Base-by-base conservation (phyloP, 495 filamentous ascomycete species). In the Penicillium pancosmium region DNA sequence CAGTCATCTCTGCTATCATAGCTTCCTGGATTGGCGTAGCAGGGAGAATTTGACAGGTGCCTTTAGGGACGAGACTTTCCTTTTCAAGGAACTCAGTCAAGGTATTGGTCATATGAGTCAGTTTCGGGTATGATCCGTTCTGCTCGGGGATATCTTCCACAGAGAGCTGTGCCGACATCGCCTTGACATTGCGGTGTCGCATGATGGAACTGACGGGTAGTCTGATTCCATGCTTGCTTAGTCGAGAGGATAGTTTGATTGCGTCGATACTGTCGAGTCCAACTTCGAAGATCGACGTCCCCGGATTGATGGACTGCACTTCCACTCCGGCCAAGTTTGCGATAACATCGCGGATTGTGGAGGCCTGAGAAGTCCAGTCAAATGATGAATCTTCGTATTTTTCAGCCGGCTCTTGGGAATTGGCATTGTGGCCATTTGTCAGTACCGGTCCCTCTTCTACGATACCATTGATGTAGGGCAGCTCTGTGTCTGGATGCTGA, bases 261-360 rank as follows among this genome's bases (percentile, higher is more conserved):
- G 91, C 89, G 65, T 89, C 89, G 64, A 97, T 93, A 16, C 93
- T 96, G 70, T 97, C 92, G 16, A 96, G 79, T 11, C 92, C 92
- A 1, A 97, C 77, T 65, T 92, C 87, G 61, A 92, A 93, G 13
- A 96, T 89, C 1, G 84, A 87, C 4, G 82, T 83, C 0, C 73
- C 66, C 43, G 81, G 81, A n/a, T 67, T 64, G 40, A 95, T 68
- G 1, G 78, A 68, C 23, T 78, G 67, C 11, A 72, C 67, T 5
- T 79, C 69, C 1, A 85, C 66, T 0, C 79, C 80, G 8, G 87
- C 82, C 27, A 93, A 75, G 1, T 61, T 66, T 21, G 87, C 83
- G 44, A 94, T 83, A 59, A 86, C 84, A 11, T 76, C 59, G 31
- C 84, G 78, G 21, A 93, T 74, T 1, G 57, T 62, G 9, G 50